These are phyloP conservation scores for Pseudopyrenochaeta lycopersici DNA, from an alignment of 2,329 filamentous ascomycete genomes.

Conservation along the genomic window DNA sequence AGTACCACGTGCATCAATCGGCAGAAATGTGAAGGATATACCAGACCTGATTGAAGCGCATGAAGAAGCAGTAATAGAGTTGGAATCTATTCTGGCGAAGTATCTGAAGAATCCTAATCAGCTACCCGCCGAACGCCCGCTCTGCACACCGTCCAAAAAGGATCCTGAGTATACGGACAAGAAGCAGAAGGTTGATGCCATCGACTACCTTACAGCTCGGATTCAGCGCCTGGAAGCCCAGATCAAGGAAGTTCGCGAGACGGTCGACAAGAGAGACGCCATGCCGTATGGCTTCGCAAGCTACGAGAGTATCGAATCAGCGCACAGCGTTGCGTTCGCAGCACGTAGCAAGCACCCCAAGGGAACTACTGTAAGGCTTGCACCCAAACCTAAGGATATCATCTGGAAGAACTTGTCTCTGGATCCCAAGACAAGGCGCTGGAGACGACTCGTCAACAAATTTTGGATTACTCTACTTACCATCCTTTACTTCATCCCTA, in stretches of 20 bases:
- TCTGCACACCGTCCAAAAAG: slow-evolving; percentile 81
- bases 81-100: slow-evolving; percentile 85
- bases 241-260: slow-evolving; percentile 82
- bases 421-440: slow-evolving; percentile 71
- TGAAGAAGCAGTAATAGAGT: slow-evolving; percentile 77
- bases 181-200: slow-evolving; percentile 86
- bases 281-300: slow-evolving; percentile 95
- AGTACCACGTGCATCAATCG: slow-evolving; percentile 81
- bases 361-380: slow-evolving; percentile 78
- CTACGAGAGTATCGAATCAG: slow-evolving; percentile 86
- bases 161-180: slow-evolving; percentile 70
- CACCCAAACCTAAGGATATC: slow-evolving; percentile 87
- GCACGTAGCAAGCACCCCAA: slow-evolving; percentile 82
- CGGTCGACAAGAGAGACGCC: slow-evolving; percentile 85
- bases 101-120: slow-evolving; percentile 89
- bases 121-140: slow-evolving; percentile 78
- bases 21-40: slow-evolving; percentile 89
- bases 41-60: slow-evolving; percentile 87
- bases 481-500: slow-evolving; percentile 86
- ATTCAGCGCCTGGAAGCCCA: slow-evolving; percentile 84
- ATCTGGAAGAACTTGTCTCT: slow-evolving; percentile 95
- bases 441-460: slow-evolving; percentile 80
- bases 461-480: slow-evolving; percentile 86
- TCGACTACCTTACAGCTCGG: slow-evolving; percentile 87
- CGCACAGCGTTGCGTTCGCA: slow-evolving; percentile 85